Evolutionary conservation across 2,329 filamentous ascomycete genomes (phyloP).

Genomic region (Plectosphaerella sp.): DNA sequence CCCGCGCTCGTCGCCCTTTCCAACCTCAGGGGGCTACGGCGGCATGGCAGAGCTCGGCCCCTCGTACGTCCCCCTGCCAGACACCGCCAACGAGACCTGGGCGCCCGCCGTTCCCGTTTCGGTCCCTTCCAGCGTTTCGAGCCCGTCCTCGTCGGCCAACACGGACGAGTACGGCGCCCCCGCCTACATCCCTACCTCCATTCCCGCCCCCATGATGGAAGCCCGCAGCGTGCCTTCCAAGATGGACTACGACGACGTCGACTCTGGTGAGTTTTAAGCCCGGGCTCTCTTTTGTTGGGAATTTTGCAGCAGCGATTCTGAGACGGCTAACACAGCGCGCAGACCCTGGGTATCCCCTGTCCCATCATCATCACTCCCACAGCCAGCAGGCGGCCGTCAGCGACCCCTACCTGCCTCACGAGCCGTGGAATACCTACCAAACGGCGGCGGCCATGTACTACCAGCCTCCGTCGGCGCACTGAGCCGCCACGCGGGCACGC

Average conservation of each 20-base stretch:
- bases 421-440: constrained; percentile 14
- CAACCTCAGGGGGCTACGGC: constrained; percentile 32
- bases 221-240: constrained; percentile 27
- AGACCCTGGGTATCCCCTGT: constrained; percentile 27
- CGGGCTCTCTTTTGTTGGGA: constrained; percentile 5
- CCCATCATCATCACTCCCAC: constrained; percentile 15
- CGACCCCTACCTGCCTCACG: constrained; percentile 13
- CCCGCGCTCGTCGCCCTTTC: constrained; percentile 40
- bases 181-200: constrained; percentile 45
- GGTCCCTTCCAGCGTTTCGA: constrained; percentile 44
- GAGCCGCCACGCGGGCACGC: constrained; percentile 16
- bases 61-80: constrained; percentile 34
- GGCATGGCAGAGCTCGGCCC: constrained; percentile 35
- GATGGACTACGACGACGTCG: constrained; percentile 32
- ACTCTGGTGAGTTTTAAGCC: constrained; percentile 9
- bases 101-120: constrained; percentile 36
- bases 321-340: constrained; percentile 22
- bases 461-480: constrained; percentile 25
- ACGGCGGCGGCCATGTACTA: constrained; percentile 11
- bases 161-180: constrained; percentile 40
- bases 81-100: constrained; percentile 41
- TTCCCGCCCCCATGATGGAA: constrained; percentile 39
- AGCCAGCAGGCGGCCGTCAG: constrained; percentile 9
- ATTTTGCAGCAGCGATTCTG: constrained; percentile 12
- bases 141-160: constrained; percentile 43